Conservation (phyloP, 106 monocot genomes). For the Gastrodia elata region DNA sequence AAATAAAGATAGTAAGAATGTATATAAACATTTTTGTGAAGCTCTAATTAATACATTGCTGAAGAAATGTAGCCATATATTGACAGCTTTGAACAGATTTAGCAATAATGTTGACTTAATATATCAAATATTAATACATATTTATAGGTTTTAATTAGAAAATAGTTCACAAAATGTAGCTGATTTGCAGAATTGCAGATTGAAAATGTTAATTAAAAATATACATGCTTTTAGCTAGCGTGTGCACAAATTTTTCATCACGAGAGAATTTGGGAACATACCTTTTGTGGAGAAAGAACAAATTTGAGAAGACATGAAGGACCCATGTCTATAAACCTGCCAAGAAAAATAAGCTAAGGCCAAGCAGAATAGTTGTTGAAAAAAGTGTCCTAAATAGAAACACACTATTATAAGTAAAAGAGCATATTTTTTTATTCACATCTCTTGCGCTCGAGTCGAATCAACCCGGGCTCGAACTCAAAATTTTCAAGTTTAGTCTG, state of each 20-base stretch:
- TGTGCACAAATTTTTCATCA: not conserved
- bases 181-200: not conserved
- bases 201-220: not conserved
- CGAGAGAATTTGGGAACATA: conserved; percentile 3
- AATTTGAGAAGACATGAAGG: conserved; percentile 20
- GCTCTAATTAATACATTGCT: not conserved
- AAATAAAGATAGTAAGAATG: not conserved
- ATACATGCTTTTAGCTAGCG: not conserved
- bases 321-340: conserved; percentile 36
- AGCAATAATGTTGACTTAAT: not conserved
- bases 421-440: not conserved
- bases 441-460: too few relatives aligned
- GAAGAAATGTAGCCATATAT: not conserved
- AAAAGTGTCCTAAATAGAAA: too few relatives aligned
- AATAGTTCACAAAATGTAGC: not conserved
- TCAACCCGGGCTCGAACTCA: too few relatives aligned
- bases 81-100: not conserved
- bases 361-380: not conserved
- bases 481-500: too few relatives aligned
- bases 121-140: not conserved
- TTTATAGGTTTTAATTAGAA: not conserved
- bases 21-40: not conserved
- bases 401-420: not conserved
- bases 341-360: not conserved
- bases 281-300: conserved; percentile 63